phyloP scores from a whole-genome alignment of 139 green algal genomes.

The Coelastrella sp. region DNA sequence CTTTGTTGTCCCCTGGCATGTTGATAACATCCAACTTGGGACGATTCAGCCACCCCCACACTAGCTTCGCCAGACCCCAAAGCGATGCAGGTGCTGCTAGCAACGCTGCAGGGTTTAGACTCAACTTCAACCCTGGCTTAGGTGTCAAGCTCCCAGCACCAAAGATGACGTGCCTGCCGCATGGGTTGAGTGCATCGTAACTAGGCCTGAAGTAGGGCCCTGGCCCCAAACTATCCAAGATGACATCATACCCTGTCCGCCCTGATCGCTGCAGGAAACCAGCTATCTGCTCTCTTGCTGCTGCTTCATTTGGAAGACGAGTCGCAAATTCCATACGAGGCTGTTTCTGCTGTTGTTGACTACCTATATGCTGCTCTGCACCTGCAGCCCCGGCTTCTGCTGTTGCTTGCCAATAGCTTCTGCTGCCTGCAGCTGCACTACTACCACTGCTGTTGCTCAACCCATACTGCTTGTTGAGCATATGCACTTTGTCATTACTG shows the following conservation, averaged over 20 bases:
- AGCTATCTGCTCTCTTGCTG: slow-evolving; percentile 45
- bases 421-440: neutral
- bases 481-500: slow-evolving; percentile 44
- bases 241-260: slow-evolving; percentile 50
- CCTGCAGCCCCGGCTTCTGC: slow-evolving; percentile 24
- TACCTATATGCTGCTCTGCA: neutral
- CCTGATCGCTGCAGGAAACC: neutral
- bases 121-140: slow-evolving; percentile 10
- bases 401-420: neutral
- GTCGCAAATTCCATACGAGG: slow-evolving; percentile 11
- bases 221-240: slow-evolving; percentile 50
- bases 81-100: slow-evolving; percentile 38
- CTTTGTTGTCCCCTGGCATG: slow-evolving; percentile 65
- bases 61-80: slow-evolving; percentile 27
- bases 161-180: slow-evolving; percentile 45
- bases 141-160: slow-evolving; percentile 60
- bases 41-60: slow-evolving; percentile 49
- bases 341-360: slow-evolving; percentile 17
- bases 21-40: slow-evolving; percentile 56
- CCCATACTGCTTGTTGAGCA: neutral
- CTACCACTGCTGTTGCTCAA: neutral
- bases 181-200: slow-evolving; percentile 37
- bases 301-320: neutral
- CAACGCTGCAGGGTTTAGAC: slow-evolving; percentile 10
- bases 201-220: slow-evolving; percentile 56